These are phyloP conservation scores for Fusarium kyushuense DNA, from an alignment of 2,329 filamentous ascomycete genomes.

Conservation along the genomic window DNA sequence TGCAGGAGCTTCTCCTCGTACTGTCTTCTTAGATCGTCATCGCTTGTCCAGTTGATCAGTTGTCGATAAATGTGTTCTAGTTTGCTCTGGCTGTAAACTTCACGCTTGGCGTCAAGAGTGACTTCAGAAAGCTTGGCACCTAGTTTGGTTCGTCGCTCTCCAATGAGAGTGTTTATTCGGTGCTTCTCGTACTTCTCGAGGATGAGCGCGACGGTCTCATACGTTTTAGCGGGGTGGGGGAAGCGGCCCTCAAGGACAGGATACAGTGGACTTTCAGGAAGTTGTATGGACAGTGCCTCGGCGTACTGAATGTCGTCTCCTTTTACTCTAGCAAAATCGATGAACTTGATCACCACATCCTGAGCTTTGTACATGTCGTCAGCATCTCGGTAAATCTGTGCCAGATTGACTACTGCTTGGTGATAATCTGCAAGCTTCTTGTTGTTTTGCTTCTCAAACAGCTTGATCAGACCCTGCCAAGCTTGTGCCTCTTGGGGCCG, in stretches of 20 bases:
- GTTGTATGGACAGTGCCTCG: constrained; percentile 77
- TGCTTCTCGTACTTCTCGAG: constrained; percentile 88
- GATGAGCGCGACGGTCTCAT: constrained; percentile 84
- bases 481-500: constrained; percentile 83
- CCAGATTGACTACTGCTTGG: constrained; percentile 77
- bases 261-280: constrained; percentile 87
- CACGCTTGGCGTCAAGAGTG: constrained; percentile 85
- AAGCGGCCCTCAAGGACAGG: constrained; percentile 84
- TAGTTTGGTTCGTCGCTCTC: constrained; percentile 86
- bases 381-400: constrained; percentile 76
- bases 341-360: constrained; percentile 82
- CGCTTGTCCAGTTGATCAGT: constrained; percentile 88
- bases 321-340: constrained; percentile 77
- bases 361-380: constrained; percentile 74
- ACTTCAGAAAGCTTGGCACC: constrained; percentile 88
- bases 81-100: constrained; percentile 80
- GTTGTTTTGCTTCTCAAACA: constrained; percentile 83
- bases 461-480: constrained; percentile 88
- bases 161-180: constrained; percentile 89
- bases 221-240: constrained; percentile 82
- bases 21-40: constrained; percentile 84
- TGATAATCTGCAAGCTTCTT: constrained; percentile 80
- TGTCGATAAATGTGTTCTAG: constrained; percentile 85
- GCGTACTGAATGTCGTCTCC: constrained; percentile 81
- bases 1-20: constrained; percentile 93